phyloP scores from a whole-genome alignment of 31 red algal species.

The Endocladia muricata region DNA sequence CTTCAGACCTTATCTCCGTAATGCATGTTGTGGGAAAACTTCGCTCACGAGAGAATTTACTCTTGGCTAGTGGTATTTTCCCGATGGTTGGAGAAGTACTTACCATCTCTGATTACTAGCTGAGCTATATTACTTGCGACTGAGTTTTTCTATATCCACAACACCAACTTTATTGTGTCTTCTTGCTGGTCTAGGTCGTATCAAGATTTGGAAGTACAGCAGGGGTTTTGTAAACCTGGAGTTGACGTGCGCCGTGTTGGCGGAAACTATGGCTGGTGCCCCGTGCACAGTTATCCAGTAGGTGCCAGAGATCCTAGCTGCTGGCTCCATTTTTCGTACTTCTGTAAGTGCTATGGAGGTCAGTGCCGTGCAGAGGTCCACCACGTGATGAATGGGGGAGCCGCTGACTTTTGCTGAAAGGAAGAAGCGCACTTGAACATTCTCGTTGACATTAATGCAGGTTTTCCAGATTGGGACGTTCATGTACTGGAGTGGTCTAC shows the following conservation, averaged over 20 bases:
- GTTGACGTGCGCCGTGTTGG: not conserved
- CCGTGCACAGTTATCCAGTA: not conserved
- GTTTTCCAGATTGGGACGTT: slow-evolving; percentile 2
- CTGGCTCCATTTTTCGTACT: not conserved
- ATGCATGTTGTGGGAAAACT: slow-evolving; percentile 18
- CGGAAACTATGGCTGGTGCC: not conserved
- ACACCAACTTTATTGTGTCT: slow-evolving; percentile 27
- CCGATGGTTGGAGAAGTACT: slow-evolving; percentile 1
- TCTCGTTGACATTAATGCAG: not conserved
- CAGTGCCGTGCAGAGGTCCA: not conserved
- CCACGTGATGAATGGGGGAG: slow-evolving; percentile 4
- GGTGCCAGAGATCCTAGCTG: not conserved
- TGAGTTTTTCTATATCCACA: slow-evolving; percentile 24
- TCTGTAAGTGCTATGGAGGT: not conserved
- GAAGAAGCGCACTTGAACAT: not conserved
- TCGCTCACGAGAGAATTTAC: slow-evolving; percentile 6
- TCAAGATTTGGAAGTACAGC: not conserved
- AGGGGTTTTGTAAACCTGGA: not conserved
- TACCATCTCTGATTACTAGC: not conserved
- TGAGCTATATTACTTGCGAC: slow-evolving; percentile 1
- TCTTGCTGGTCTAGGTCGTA: not conserved
- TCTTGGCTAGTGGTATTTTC: not conserved
- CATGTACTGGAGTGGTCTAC: not conserved
- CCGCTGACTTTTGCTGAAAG: not conserved
- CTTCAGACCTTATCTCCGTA: not conserved